Evolutionary conservation across 768 basidiomycete species (phyloP), one percentile per base, ranked within the genome.

Genomic region (Naematelia aurantialba): DNA sequence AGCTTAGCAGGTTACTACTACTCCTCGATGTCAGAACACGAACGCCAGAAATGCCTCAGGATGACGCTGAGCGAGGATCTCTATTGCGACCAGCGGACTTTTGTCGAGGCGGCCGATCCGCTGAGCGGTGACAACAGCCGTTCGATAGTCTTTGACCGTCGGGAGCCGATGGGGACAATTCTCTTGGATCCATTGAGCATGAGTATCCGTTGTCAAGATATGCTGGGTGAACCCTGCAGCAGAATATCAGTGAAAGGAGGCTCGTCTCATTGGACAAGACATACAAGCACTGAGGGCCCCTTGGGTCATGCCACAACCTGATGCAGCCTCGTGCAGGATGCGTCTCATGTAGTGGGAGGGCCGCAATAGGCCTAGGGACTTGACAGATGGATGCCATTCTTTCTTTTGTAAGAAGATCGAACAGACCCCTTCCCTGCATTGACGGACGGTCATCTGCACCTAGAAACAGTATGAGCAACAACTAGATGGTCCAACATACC

Each of bases 101-200:
- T 25, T 39, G 27, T 58, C 4, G 4, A 58, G 11, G 2, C 42
- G 22, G 29, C 5, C 12, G 3, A 14, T 30, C 4, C 22, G 14
- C 27, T 17, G 14, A 24, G 56, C 59, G 2, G 59, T 49, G 1
- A 13, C 12, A 2, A 60, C 29, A 45, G 54, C 54, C 3, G 25
- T 3, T 22, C 24, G 11, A 22, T 30, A 49, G 25, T 47, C 54
- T 31, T 42, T 46, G 2, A 19, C 13, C 2, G 5, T 5, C 2
- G 59, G 29, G 5, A 49, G 30, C 5, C 59, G 46, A 44, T 55
- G 44, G 5, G 59, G 44, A 54, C 42, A 48, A n/a, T 55, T 31
- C 17, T 47, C 2, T 12, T 11, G 14, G 3, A 60, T 4, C 44
- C 47, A 60, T 22, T 51, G 11, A 22, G 48, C 48, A 31, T 55